phyloP scores from a whole-genome alignment of 106 monocot species.

The Vanilla planifolia region DNA sequence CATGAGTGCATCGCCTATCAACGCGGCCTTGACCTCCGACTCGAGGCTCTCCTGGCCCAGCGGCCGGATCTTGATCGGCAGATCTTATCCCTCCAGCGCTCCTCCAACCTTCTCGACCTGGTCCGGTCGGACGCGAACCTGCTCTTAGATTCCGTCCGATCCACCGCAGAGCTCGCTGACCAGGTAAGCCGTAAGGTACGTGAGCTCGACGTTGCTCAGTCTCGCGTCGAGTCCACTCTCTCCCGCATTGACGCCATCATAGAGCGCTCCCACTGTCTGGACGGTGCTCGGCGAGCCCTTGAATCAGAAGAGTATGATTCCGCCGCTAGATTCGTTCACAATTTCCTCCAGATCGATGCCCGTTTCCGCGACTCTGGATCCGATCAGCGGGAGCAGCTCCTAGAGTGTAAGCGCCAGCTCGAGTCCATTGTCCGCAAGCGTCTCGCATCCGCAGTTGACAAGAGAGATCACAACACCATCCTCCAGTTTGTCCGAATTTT shows the following conservation, averaged over 20 bases:
- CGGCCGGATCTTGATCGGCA: conserved; percentile 84
- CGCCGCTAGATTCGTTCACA: conserved; percentile 45
- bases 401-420: conserved; percentile 54
- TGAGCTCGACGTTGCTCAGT: conserved; percentile 75
- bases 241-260: conserved; percentile 57
- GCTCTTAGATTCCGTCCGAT: conserved; percentile 53
- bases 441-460: conserved; percentile 59
- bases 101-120: conserved; percentile 53
- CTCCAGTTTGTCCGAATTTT: conserved; percentile 71
- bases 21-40: conserved; percentile 63
- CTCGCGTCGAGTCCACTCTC: conserved; percentile 46
- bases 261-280: conserved; percentile 53
- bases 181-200: conserved; percentile 61
- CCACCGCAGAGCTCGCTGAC: conserved; percentile 62
- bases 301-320: conserved; percentile 57
- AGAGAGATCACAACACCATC: conserved; percentile 56
- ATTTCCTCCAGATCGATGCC: conserved; percentile 73
- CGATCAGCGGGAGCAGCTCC: conserved; percentile 65
- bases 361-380: conserved; percentile 33
- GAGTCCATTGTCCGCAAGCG: conserved; percentile 49
- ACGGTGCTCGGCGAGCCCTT: conserved; percentile 41
- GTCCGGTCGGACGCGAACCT: conserved; percentile 49
- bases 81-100: conserved; percentile 48
- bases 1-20: conserved; percentile 98
- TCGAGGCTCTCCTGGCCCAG: conserved; percentile 67